Percentiles rank a stretch among this genome's conserved stretches.
Evolutionary conservation across 2,329 filamentous ascomycete genomes (phyloP).

Genomic region (Podosphaera fusca): DNA sequence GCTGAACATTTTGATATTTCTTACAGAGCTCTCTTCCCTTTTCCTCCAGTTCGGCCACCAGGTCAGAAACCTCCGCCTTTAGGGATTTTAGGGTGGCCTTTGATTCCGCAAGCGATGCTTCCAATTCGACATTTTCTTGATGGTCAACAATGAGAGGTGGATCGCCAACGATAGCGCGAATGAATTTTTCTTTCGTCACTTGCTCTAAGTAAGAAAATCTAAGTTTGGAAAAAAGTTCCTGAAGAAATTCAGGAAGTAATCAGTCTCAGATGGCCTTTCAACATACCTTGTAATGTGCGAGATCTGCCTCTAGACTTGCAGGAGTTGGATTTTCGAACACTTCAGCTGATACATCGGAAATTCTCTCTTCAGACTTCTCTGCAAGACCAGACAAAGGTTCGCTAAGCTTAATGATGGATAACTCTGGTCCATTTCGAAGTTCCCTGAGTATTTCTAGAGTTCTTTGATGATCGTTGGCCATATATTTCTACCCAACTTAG

Average conservation of each 20-base stretch:
- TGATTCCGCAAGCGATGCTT: conserved; percentile 40
- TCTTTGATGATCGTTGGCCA: conserved; percentile 13
- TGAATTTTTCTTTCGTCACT: conserved; percentile 94
- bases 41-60: conserved; percentile 49
- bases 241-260: neutral
- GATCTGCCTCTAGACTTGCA: conserved; percentile 56
- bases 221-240: conserved; percentile 83
- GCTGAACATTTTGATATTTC: conserved; percentile 26
- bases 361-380: conserved; percentile 24
- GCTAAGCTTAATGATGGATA: conserved; percentile 56
- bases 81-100: conserved; percentile 59
- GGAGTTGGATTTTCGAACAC: conserved; percentile 47
- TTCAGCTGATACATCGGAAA: conserved; percentile 48
- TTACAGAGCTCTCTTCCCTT: conserved; percentile 34
- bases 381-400: conserved; percentile 41
- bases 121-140: conserved; percentile 59
- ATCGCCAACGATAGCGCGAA: conserved; percentile 76
- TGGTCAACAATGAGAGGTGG: conserved; percentile 67
- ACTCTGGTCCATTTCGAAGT: conserved; percentile 32
- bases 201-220: conserved; percentile 96
- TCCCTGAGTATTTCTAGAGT: conserved; percentile 26
- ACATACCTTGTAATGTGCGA: conserved; percentile 57
- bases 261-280: neutral
- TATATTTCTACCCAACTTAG: neutral
- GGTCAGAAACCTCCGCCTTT: conserved; percentile 54